Base-by-base conservation (phyloP, 192 early-diverging fungal genomes). In the Irineochytrium annulatum region DNA sequence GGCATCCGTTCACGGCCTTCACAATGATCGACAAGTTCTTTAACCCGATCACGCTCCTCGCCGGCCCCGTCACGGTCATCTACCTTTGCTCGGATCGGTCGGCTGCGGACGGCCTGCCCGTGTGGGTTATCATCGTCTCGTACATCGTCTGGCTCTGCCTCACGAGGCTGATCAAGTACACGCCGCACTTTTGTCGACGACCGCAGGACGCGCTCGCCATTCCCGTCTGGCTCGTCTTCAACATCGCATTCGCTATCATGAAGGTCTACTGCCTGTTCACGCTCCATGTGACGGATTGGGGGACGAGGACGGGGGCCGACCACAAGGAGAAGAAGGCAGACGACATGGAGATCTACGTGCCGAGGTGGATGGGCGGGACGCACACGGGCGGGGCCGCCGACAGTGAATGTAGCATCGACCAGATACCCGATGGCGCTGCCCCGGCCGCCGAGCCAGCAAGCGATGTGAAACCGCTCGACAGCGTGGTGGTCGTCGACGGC, bases 11-110 rank as follows among this genome's bases (percentile, higher is more conserved):
- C 61, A 82, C 84, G 6, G 86, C 86, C 20, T 88, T 87, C 46
- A 85, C 83, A 0, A 88, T 88, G 86, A 61, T 88, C 24, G 86
- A 88, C 69, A 88, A 88, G 67, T 71, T 88, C 39, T 84, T 88
- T 56, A 88, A 88, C 49, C 86, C 86, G 0, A 69, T 88, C 57
- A 88, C 86, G 0, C 66, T 88, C 5, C 75, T 88, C 19, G 73
- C 80, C 19, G 86, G 86, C 0, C 86, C 86, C 0, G 65, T 82
- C 2, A 76, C 82, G 0, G 83, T 88, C 13, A 59, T 63, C 33
- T 75, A 79, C 26, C 76, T 87, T 59, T 43, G 63, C n/a, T 44
- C 46, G 14, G 48, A 71, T 14, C 78, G 75, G 57, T 59, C 68
- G 13, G 59, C 60, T 55, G 66, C n/a, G 3, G 59, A 72, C 35